A percentile compares a stretch with the other conserved stretches of the same genome.
phyloP scores from a whole-genome alignment of 306 rosid species.

The Geum urbanum region DNA sequence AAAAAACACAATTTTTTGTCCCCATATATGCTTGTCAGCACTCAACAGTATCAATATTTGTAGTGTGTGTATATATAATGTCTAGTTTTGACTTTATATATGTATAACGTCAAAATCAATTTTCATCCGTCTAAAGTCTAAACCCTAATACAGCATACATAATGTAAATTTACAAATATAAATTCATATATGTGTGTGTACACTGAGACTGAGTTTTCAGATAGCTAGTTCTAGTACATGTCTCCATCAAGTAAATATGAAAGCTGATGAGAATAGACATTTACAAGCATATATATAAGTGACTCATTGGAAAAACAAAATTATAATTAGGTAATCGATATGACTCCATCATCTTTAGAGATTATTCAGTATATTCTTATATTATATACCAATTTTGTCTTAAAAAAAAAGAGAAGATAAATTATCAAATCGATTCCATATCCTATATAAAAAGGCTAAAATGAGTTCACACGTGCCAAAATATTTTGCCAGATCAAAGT shows the following conservation, averaged over 20 bases:
- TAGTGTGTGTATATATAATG: not conserved
- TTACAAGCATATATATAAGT: not conserved
- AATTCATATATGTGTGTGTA: not conserved
- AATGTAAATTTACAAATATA: not conserved
- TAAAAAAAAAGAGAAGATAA: too few species aligned
- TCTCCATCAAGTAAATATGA: not conserved
- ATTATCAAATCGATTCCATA: too few species aligned
- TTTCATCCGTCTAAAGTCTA: not conserved
- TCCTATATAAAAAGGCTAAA: too few species aligned
- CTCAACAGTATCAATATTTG: not conserved
- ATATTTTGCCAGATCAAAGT: too few species aligned
- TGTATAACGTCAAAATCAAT: constrained; percentile 15
- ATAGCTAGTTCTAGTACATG: not conserved
- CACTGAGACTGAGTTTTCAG: constrained; percentile 1
- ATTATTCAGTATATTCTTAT: not conserved
- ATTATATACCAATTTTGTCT: not conserved
- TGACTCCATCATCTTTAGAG: not conserved
- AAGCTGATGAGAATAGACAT: too few species aligned
- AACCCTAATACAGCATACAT: too few species aligned
- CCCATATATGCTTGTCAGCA: too few species aligned
- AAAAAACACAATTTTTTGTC: too few species aligned
- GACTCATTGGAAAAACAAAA: constrained; percentile 20
- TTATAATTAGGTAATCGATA: constrained; percentile 5
- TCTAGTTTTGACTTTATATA: not conserved
- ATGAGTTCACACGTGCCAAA: too few species aligned